Percentiles rank a stretch among this genome's conserved stretches.
phyloP scores from a whole-genome alignment of 1,284 basidiomycete species.

The Pascua sp. region DNA sequence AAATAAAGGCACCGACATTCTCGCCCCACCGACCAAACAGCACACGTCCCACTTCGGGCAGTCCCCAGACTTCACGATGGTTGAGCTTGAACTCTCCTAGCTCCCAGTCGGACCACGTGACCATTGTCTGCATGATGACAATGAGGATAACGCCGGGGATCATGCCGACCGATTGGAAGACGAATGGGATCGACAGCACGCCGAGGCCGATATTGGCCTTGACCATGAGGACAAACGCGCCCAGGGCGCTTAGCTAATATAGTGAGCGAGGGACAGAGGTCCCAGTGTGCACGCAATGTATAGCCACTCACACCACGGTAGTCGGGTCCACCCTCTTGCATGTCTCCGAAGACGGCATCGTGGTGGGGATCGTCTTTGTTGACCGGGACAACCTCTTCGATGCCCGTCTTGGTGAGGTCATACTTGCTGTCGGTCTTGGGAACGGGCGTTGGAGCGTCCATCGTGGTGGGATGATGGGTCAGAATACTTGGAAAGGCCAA shows the following conservation, averaged over 20 bases:
- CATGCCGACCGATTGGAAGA: conserved; percentile 22
- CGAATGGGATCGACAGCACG: conserved; percentile 29
- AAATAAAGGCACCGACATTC: conserved; percentile 1
- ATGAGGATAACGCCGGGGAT: conserved; percentile 57
- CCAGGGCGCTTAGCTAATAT: not conserved
- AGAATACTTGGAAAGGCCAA: too few species aligned
- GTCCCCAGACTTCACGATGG: conserved; percentile 24
- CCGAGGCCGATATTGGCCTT: conserved; percentile 34
- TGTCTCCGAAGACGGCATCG: conserved; percentile 35
- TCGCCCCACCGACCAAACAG: conserved; percentile 21
- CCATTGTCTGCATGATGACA: conserved; percentile 33
- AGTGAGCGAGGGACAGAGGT: too few species aligned
- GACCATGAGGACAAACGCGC: conserved; percentile 22
- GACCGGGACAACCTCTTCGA: too few species aligned
- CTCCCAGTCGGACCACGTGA: conserved; percentile 23
- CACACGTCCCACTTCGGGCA: conserved; percentile 28
- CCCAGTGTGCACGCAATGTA: too few species aligned
- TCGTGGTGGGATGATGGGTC: too few species aligned
- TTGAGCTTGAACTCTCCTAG: conserved; percentile 24
- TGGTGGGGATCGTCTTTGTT: too few species aligned
- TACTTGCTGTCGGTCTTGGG: too few species aligned
- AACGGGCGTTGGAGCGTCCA: too few species aligned
- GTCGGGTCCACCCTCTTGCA: conserved; percentile 28
- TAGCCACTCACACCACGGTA: conserved; percentile 32
- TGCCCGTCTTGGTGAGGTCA: too few species aligned